Base-by-base conservation (phyloP, 805 yeast species). In the Nakazawaea laoshanensis region DNA sequence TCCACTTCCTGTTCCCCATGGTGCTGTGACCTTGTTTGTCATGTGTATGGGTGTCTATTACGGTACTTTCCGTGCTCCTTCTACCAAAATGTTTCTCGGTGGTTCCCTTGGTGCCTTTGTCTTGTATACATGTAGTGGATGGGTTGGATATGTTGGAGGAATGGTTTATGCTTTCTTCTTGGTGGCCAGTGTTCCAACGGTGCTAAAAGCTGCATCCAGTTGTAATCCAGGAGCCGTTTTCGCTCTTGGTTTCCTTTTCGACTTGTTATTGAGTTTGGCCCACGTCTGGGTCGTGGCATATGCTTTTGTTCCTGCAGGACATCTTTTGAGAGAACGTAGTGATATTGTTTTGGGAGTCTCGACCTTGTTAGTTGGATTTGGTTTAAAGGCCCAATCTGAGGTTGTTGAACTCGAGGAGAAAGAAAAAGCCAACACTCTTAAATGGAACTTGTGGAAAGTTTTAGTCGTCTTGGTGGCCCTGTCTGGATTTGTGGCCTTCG, bases 211-310 rank as follows among this genome's bases (percentile, higher is more conserved):
- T 12, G 64, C 70, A 7, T 62, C 74, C 17, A 65, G 70, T 11
- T 68, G 70, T 51, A 58, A 69, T 38, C 74, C 83, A 17, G 77
- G 79, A 2, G 45, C 67, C 15, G 53, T 74, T 1, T 74, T 77
- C 46, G 55, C 64, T 4, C 37, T 69, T 2, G 67, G 72, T 1
- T 70, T 71, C 36, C 48, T 75, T 5, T 43, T 72, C 28, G 59
- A 69, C 41, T 61, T 77, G 32, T 30, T 80, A 4, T 51, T 84
- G 23, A 65, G 79, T 17, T 64, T 92, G 40, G 94, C 82, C 4
- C 89, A 87, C 54, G 94, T 89, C 32, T 89, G 97, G 97, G 79
- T 82, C 27, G 97, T 92, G 29, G 98, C 98, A 0, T 92, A 92
- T 55, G 97, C 98, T 0, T 92, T 92, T 60, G 98, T 92, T 29